Conservation (phyloP, 2,329 filamentous ascomycete species). For the Cadophora malorum region DNA sequence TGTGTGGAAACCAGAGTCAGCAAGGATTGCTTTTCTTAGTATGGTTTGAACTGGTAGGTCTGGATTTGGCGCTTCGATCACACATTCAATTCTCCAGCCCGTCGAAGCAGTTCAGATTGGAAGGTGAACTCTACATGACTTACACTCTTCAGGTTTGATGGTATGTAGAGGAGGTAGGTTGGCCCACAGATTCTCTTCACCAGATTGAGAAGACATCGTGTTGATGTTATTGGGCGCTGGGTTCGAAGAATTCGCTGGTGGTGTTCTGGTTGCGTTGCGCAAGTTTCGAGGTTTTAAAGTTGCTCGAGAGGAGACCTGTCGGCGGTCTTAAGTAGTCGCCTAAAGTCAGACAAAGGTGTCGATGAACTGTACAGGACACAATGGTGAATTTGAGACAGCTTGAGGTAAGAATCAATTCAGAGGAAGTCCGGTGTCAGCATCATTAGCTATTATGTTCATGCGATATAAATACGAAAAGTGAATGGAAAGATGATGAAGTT, state of each 20-base stretch:
- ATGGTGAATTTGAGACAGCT: neutral
- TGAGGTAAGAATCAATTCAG: neutral
- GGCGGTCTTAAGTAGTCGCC: neutral
- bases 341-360: neutral
- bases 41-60: neutral
- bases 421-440: too few species aligned
- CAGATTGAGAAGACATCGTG: neutral
- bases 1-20: neutral
- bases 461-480: too few species aligned
- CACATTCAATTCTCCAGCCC: neutral
- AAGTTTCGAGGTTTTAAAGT: neutral
- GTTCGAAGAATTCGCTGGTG: neutral
- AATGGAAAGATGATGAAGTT: too few species aligned
- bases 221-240: neutral
- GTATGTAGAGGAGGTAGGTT: conserved; percentile 5
- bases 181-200: neutral
- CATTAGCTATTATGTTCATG: too few species aligned
- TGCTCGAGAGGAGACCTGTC: neutral
- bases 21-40: neutral
- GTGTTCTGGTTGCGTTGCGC: neutral
- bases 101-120: neutral
- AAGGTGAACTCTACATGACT: neutral
- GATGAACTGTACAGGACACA: neutral
- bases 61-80: neutral
- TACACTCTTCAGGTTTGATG: conserved; percentile 8